Evolutionary conservation across 371 early-diverging fungal genomes (phyloP).

Genomic region (Chytridiales sp.): DNA sequence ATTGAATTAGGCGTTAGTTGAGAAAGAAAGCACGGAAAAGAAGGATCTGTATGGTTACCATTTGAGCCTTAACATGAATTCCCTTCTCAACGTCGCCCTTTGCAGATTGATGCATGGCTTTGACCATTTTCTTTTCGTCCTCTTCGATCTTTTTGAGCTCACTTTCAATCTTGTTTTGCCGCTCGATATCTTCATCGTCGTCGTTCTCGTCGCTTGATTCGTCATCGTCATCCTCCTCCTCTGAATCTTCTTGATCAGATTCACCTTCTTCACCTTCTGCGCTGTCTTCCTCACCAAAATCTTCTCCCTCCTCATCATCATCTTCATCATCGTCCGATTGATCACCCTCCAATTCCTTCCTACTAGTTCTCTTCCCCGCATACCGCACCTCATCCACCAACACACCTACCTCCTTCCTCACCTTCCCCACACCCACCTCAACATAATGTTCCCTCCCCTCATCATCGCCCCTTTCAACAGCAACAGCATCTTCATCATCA

Average conservation of each 20-base stretch:
- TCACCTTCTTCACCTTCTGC: conserved; percentile 18
- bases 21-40: conserved; percentile 2
- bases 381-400: conserved; percentile 35
- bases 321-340: conserved; percentile 19
- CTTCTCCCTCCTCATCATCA: conserved; percentile 24
- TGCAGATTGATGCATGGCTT: conserved; percentile 67
- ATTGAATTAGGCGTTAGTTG: not conserved
- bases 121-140: conserved; percentile 76
- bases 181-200: conserved; percentile 23
- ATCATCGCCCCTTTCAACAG: conserved; percentile 24
- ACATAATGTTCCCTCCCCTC: conserved; percentile 49
- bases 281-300: conserved; percentile 28
- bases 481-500: conserved; percentile 43
- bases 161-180: conserved; percentile 21
- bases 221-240: conserved; percentile 21
- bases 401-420: conserved; percentile 43
- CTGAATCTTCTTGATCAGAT: conserved; percentile 22
- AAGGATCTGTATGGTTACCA: conserved; percentile 44
- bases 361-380: conserved; percentile 24
- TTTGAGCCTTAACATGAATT: conserved; percentile 72
- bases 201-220: conserved; percentile 21
- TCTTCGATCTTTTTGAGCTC: conserved; percentile 68
- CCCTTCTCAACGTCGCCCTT: conserved; percentile 86
- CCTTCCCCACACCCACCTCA: conserved; percentile 53
- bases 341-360: conserved; percentile 16